Evolutionary conservation across 2,329 filamentous ascomycete genomes (phyloP).

Genomic region (Hypoxylon sp.): DNA sequence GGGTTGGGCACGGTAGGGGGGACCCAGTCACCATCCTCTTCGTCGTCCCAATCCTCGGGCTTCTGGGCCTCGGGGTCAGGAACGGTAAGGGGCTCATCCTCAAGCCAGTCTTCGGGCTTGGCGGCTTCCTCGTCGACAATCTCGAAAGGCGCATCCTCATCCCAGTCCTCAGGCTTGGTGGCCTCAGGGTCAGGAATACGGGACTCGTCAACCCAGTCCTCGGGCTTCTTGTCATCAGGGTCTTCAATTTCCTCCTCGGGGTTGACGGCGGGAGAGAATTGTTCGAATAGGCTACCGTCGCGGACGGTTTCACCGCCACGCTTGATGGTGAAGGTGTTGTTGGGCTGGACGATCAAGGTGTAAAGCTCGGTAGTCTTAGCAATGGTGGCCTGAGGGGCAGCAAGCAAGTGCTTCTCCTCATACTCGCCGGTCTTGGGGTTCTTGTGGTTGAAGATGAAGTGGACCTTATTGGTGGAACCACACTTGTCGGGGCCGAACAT

Average conservation of each 20-base stretch:
- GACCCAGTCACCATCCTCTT: slow-evolving; percentile 98
- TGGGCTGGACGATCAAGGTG: slow-evolving; percentile 94
- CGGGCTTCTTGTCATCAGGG: slow-evolving; percentile 90
- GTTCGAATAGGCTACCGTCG: slow-evolving; percentile 89
- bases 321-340: slow-evolving; percentile 93
- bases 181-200: slow-evolving; percentile 92
- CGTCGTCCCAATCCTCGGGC: slow-evolving; percentile 99
- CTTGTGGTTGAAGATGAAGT: slow-evolving; percentile 99
- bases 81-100: slow-evolving; percentile 81
- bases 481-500: slow-evolving; percentile 99
- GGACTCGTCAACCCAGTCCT: slow-evolving; percentile 93
- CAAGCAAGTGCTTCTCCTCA: slow-evolving; percentile 97
- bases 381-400: slow-evolving; percentile 84
- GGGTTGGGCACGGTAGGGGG: slow-evolving; percentile 91
- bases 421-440: slow-evolving; percentile 99
- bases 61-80: slow-evolving; percentile 95
- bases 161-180: slow-evolving; percentile 97
- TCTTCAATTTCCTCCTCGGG: slow-evolving; percentile 95
- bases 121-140: slow-evolving; percentile 92
- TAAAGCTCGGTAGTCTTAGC: slow-evolving; percentile 94
- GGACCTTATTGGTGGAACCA: slow-evolving; percentile 97
- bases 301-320: slow-evolving; percentile 90
- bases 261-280: slow-evolving; percentile 94
- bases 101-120: slow-evolving; percentile 95
- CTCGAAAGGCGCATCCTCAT: slow-evolving; percentile 97